These are phyloP conservation scores for Gymnopus androsaceus DNA, from an alignment of 1,284 basidiomycete species.

Conservation along the genomic window DNA sequence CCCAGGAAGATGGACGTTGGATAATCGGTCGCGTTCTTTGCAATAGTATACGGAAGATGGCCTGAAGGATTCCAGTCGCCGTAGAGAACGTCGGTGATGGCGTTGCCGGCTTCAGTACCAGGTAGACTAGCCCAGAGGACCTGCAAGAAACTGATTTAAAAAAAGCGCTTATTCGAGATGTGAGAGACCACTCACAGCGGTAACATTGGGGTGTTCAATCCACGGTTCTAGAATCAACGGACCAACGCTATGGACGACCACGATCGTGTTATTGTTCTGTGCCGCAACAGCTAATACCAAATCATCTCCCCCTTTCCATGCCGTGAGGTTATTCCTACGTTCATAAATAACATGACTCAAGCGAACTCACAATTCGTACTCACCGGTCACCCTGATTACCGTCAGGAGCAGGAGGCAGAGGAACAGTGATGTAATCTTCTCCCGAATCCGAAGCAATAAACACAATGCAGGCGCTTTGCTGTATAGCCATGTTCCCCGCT, in stretches of 20 bases:
- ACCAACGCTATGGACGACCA: slow-evolving; percentile 79
- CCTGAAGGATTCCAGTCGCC: slow-evolving; percentile 75
- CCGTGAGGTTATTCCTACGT: slow-evolving; percentile 76
- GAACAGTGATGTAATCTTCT: slow-evolving; percentile 74
- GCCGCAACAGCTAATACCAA: slow-evolving; percentile 61
- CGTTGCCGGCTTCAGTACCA: slow-evolving; percentile 79
- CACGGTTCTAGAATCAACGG: slow-evolving; percentile 74
- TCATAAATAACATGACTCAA: no score
- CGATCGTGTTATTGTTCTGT: slow-evolving; percentile 77
- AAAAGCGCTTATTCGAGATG: not conserved
- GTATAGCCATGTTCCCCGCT: slow-evolving; percentile 51
- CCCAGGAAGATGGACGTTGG: slow-evolving; percentile 59
- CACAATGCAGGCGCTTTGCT: slow-evolving; percentile 67
- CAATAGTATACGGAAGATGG: slow-evolving; percentile 81
- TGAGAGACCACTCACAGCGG: slow-evolving; percentile 34
- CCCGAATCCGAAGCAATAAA: slow-evolving; percentile 77
- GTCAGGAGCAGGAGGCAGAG: no score
- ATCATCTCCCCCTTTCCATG: slow-evolving; percentile 77
- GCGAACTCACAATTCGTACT: slow-evolving; percentile 7
- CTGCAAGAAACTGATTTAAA: slow-evolving; percentile 26
- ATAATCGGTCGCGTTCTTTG: slow-evolving; percentile 69
- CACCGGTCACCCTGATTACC: slow-evolving; percentile 73
- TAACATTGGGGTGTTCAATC: slow-evolving; percentile 77
- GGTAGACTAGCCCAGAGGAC: slow-evolving; percentile 68
- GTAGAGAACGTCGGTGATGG: slow-evolving; percentile 73